Conservation (phyloP, 176 grass and related monocot genomes). For the Aegilops longissima region DNA sequence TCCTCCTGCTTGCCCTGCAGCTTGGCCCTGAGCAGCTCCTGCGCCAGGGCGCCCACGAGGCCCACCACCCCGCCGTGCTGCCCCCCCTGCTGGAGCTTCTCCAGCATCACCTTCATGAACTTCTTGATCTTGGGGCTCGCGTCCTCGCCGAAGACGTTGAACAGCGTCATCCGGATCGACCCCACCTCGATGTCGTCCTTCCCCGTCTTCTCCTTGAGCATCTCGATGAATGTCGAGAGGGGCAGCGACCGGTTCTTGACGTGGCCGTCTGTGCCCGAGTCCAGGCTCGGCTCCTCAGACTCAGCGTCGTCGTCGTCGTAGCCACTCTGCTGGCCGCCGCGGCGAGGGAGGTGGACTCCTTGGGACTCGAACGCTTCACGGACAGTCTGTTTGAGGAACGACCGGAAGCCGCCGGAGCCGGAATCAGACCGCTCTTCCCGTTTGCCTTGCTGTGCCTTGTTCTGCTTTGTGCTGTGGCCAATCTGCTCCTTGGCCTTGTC, state of each 20-base stretch:
- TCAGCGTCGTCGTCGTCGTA: neutral
- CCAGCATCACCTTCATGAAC: slow-evolving; percentile 70
- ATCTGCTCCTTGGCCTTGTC: slow-evolving; percentile 91
- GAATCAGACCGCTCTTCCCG: slow-evolving; percentile 24
- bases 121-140: slow-evolving; percentile 87
- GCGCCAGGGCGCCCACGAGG: slow-evolving; percentile 55
- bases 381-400: slow-evolving; percentile 35
- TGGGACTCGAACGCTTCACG: slow-evolving; percentile 42
- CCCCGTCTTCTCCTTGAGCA: slow-evolving; percentile 72
- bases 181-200: slow-evolving; percentile 76
- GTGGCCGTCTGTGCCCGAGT: neutral
- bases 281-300: neutral
- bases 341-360: slow-evolving; percentile 40
- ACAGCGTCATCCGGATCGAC: slow-evolving; percentile 79
- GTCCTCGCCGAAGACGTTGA: slow-evolving; percentile 76
- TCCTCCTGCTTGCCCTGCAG: slow-evolving; percentile 48
- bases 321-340: neutral
- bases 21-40: slow-evolving; percentile 74
- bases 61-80: slow-evolving; percentile 37
- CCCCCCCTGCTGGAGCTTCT: slow-evolving; percentile 52
- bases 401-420: slow-evolving; percentile 23
- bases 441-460: slow-evolving; percentile 10
- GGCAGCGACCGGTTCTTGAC: slow-evolving; percentile 63
- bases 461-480: slow-evolving; percentile 61
- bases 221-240: slow-evolving; percentile 67